Evolutionary conservation across 2,329 filamentous ascomycete genomes (phyloP), one percentile per base, ranked within the genome.

Genomic region (Eutypa lata): DNA sequence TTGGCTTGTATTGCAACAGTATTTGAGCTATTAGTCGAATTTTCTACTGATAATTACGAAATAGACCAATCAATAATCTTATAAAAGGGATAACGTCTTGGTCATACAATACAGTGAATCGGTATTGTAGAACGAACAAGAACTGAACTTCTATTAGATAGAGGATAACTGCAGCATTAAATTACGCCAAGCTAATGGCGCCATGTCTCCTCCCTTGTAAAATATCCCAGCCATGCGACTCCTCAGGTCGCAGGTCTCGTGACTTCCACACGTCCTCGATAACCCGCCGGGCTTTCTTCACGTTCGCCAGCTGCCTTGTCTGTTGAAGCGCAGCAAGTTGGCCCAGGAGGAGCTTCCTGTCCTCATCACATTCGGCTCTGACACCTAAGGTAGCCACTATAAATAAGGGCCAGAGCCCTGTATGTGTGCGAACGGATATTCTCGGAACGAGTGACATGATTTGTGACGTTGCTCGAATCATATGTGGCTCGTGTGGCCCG

Each of bases 241-340:
- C 40, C 16, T 53, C 26, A 24, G 54, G 43, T 14, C 38, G 50
- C 8, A 67, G 42, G 35, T 69, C 66, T 16, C 65, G 56, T 10
- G 61, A 55, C 45, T 61, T 67, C 65, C 67, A 69, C 0, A 69
- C 63, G 16, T 61, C 57, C 31, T 61, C 61, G n/a, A 69, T 66
- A 11, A 68, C 56, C 3, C 56, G 31, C 16, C 65, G 57, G 0
- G 65, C 67, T 54, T 69, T 68, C 38, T 64, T 64, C 3, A 69
- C 63, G 13, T 65, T 65, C 4, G 62, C 60, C 28, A 68, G 47
- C 31, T 68, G 65, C n/a, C 67, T 59, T 4, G 65, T 65, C 11
- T 60, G 51, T 46, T 65, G 64, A 18, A 69, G 59, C 4, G 56
- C 56, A 7, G 61, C 55, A 4, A 68, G 48, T 42, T 53, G 59